A percentile compares a stretch with the other conserved stretches of the same genome.
Evolutionary conservation across 257 asterid genomes (phyloP).

Genomic region (Apocynum venetum): DNA sequence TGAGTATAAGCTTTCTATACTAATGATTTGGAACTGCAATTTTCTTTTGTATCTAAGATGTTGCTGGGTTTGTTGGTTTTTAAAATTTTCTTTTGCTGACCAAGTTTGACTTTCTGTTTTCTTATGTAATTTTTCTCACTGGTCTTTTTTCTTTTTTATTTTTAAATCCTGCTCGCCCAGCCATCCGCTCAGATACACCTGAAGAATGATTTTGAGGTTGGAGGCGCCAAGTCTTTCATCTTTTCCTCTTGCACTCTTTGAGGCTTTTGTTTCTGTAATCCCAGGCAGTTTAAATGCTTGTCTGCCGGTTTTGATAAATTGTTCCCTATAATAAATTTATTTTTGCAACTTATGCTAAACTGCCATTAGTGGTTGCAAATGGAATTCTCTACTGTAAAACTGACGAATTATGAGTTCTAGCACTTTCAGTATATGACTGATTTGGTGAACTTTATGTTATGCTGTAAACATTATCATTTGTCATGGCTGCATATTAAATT

Average conservation of each 20-base stretch:
- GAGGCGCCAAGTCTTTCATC: constrained; percentile 5
- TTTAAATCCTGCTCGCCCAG: constrained; percentile 15
- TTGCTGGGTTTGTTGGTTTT: not conserved
- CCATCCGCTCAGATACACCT: constrained; percentile 33
- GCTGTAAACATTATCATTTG: not conserved
- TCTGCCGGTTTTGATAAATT: constrained; percentile 9
- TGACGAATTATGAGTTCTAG: not conserved
- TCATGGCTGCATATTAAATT: not conserved
- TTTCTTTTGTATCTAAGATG: not conserved
- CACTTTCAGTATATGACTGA: not conserved
- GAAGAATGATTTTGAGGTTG: constrained; percentile 24
- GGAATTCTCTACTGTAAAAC: not conserved
- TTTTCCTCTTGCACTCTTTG: not conserved
- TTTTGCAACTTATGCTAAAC: not conserved
- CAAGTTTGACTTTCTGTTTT: not conserved
- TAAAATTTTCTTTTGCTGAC: not conserved
- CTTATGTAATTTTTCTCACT: not conserved
- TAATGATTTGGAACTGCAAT: not conserved
- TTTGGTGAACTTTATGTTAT: not conserved
- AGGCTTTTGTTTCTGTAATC: constrained; percentile 6
- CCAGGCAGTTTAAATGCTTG: constrained; percentile 8
- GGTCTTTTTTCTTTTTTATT: not conserved
- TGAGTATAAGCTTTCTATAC: not conserved
- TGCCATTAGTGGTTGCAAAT: not conserved
- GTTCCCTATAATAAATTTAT: constrained; percentile 8